Evolutionary conservation across 2,329 filamentous ascomycete genomes (phyloP).

Genomic region (Exophiala spinifera): DNA sequence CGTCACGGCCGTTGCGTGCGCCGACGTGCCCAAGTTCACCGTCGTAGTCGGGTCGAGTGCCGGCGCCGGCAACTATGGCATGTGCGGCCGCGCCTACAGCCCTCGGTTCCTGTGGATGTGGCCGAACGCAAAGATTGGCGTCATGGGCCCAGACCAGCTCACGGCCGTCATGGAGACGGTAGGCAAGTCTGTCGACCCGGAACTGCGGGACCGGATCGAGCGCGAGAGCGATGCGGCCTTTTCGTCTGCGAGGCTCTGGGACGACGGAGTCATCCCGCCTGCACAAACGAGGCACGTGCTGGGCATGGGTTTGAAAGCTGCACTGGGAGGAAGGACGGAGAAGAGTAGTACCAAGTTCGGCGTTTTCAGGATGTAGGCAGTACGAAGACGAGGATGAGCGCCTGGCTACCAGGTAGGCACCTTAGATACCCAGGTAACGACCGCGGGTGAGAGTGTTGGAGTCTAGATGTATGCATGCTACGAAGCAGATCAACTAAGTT

Average conservation of each 20-base stretch:
- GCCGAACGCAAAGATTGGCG: conserved; percentile 93
- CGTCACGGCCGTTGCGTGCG: conserved; percentile 90
- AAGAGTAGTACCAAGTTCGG: conserved; percentile 65
- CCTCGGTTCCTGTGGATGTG: conserved; percentile 93
- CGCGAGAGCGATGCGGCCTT: conserved; percentile 84
- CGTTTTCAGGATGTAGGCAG: conserved; percentile 72
- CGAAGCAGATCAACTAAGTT: no score
- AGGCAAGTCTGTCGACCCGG: conserved; percentile 75
- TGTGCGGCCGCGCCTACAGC: conserved; percentile 92
- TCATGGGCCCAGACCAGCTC: conserved; percentile 94
- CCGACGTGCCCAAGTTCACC: conserved; percentile 93
- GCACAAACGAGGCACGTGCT: conserved; percentile 71
- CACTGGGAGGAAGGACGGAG: conserved; percentile 65
- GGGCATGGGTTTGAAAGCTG: conserved; percentile 68
- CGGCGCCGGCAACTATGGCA: conserved; percentile 95
- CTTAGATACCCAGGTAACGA: no score
- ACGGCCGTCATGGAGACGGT: conserved; percentile 93
- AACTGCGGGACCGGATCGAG: conserved; percentile 80
- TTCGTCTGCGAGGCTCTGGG: conserved; percentile 87
- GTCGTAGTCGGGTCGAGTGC: conserved; percentile 92
- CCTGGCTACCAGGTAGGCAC: no score
- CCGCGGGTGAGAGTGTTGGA: no score
- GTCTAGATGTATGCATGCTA: no score
- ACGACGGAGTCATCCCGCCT: conserved; percentile 77
- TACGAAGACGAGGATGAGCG: no score